Evolutionary conservation across 257 asterid genomes (phyloP).

Genomic region (Galeopsis tetrahit): DNA sequence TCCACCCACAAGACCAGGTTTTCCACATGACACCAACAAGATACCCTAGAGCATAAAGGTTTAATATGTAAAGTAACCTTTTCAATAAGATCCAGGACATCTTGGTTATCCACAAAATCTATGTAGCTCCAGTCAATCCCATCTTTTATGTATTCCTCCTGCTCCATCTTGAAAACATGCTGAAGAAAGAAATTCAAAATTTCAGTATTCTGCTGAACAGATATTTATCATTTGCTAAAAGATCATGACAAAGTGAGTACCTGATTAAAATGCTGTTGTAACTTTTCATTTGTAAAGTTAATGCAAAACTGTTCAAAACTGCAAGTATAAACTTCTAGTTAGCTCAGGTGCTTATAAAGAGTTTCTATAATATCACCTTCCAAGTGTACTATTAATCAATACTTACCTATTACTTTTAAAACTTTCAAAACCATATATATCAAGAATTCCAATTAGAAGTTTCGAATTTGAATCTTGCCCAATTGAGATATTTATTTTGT

Average conservation of each 20-base stretch:
- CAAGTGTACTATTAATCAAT: conserved; percentile 23
- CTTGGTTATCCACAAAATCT: conserved; percentile 89
- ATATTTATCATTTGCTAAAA: conserved; percentile 30
- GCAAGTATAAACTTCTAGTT: conserved; percentile 34
- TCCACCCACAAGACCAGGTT: too few relatives aligned
- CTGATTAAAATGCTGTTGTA: conserved; percentile 97
- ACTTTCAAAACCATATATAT: conserved; percentile 95
- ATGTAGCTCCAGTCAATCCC: conserved; percentile 94
- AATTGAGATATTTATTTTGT: conserved; percentile 78
- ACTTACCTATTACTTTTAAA: conserved; percentile 77
- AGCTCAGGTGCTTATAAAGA: conserved; percentile 30
- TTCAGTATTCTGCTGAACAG: conserved; percentile 35
- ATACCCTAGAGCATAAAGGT: neutral
- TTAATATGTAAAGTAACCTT: conserved; percentile 56
- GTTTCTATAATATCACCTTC: conserved; percentile 21
- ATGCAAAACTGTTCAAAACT: conserved; percentile 96
- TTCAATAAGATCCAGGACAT: conserved; percentile 88
- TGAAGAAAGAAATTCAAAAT: conserved; percentile 33
- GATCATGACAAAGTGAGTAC: conserved; percentile 45
- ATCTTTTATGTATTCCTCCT: conserved; percentile 88
- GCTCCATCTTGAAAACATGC: conserved; percentile 97
- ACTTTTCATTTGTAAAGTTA: conserved; percentile 91
- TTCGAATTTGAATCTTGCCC: conserved; percentile 85
- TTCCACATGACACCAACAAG: too few relatives aligned
- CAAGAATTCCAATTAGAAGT: conserved; percentile 86